Percentiles rank a stretch among this genome's conserved stretches.
Evolutionary conservation across 2,329 filamentous ascomycete species (phyloP).

Genomic region (Biscogniauxia marginata): DNA sequence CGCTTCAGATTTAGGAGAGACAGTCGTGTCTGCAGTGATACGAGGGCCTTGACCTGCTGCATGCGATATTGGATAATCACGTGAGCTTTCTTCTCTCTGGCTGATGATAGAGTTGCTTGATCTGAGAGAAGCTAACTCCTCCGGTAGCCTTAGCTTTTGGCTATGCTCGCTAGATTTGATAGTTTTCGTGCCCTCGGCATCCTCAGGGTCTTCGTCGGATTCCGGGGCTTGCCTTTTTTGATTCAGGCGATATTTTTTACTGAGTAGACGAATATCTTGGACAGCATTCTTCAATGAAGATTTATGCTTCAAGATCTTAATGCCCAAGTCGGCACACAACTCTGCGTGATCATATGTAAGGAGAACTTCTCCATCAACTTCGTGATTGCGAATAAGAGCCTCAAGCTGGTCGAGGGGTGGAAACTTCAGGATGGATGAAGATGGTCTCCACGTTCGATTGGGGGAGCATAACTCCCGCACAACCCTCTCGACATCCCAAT

Average conservation of each 20-base stretch:
- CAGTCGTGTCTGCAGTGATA: neutral
- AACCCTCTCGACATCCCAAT: conserved; percentile 69
- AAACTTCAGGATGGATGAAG: conserved; percentile 36
- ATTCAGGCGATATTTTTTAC: conserved; percentile 45
- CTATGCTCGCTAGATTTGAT: too few species aligned
- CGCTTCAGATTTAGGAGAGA: too few species aligned
- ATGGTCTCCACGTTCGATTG: conserved; percentile 46
- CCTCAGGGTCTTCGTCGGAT: conserved; percentile 7
- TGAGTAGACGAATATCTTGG: conserved; percentile 50
- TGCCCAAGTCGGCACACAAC: conserved; percentile 51
- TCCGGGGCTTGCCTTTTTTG: conserved; percentile 19
- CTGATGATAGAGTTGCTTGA: neutral
- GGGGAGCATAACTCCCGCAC: conserved; percentile 62
- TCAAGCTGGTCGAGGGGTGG: conserved; percentile 56
- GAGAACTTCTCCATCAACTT: conserved; percentile 64
- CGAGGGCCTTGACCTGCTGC: neutral
- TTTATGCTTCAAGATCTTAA: conserved; percentile 58
- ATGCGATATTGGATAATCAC: neutral
- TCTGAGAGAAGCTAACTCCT: too few species aligned
- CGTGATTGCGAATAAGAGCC: conserved; percentile 55
- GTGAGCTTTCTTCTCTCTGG: neutral
- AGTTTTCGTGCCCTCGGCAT: neutral
- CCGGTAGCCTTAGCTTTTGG: too few species aligned
- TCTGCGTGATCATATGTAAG: conserved; percentile 57
- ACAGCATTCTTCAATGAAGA: conserved; percentile 59